A percentile compares a stretch with the other conserved stretches of the same genome.
These are phyloP conservation scores for Lentinula guzmanii DNA, from an alignment of 768 basidiomycete species.

Conservation along the genomic window DNA sequence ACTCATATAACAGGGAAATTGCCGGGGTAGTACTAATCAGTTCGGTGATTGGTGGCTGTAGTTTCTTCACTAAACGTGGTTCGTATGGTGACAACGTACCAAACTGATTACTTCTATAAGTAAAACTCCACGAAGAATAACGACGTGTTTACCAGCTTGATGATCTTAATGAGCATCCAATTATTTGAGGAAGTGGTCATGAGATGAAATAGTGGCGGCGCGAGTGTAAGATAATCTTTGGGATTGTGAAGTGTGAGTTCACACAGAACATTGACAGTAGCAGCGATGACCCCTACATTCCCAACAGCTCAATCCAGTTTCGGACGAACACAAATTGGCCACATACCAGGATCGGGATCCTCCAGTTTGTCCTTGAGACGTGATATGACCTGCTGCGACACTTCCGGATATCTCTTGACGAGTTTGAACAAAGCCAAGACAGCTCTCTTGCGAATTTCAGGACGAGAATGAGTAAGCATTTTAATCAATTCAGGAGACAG, in stretches of 20 bases:
- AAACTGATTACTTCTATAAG: conserved; percentile 51
- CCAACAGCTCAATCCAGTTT: background rate
- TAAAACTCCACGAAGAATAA: background rate
- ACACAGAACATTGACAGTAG: conserved; percentile 90
- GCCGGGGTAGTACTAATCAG: conserved; percentile 94
- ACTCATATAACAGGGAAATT: conserved; percentile 94
- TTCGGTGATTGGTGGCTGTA: conserved; percentile 90
- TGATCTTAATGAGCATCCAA: conserved; percentile 99
- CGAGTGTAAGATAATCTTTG: conserved; percentile 74
- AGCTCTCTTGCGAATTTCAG: conserved; percentile 87
- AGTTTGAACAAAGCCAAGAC: conserved; percentile 79
- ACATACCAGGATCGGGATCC: conserved; percentile 65
- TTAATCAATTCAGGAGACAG: conserved; percentile 77
- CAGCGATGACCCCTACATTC: conserved; percentile 77
- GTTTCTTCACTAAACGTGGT: conserved; percentile 89
- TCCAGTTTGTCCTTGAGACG: conserved; percentile 78
- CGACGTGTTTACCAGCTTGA: conserved; percentile 67
- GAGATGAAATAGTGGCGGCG: conserved; percentile 89
- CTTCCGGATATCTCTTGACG: conserved; percentile 78
- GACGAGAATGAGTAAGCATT: conserved; percentile 85
- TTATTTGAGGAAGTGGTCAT: conserved; percentile 94
- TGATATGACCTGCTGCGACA: conserved; percentile 54
- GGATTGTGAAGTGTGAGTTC: conserved; percentile 84
- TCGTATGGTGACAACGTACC: conserved; percentile 89
- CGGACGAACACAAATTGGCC: background rate